phyloP scores from a whole-genome alignment of 495 filamentous ascomycete species.

The Thermochaetoides thermophila region DNA sequence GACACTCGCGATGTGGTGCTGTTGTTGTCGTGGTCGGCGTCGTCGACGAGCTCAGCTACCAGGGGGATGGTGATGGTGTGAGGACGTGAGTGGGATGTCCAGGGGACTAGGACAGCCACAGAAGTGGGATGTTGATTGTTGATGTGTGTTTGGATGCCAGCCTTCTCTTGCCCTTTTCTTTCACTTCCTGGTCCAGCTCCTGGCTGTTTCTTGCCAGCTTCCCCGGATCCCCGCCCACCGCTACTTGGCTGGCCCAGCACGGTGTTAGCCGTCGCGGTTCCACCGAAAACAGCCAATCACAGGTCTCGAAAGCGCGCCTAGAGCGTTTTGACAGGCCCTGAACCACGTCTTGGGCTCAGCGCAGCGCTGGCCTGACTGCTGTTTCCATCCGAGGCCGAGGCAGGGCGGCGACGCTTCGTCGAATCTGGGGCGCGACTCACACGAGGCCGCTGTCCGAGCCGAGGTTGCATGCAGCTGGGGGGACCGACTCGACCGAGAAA shows the following conservation, averaged over 20 bases:
- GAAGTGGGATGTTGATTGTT: slow-evolving; percentile 5
- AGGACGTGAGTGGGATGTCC: not conserved
- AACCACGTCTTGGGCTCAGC: no score
- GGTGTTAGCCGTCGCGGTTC: no score
- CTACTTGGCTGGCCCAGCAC: slow-evolving; percentile 6
- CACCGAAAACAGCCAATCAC: slow-evolving; percentile 7
- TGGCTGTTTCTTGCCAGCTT: not conserved
- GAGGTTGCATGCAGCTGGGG: slow-evolving; percentile 8
- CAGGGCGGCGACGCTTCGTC: not conserved
- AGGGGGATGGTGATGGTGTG: not conserved
- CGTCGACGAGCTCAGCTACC: not conserved
- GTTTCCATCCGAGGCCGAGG: slow-evolving; percentile 6
- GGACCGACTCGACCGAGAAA: no score
- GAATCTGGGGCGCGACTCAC: not conserved
- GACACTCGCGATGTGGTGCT: no score
- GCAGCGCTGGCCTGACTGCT: not conserved
- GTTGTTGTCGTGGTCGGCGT: no score
- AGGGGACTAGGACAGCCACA: no score
- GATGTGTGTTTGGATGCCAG: slow-evolving; percentile 2
- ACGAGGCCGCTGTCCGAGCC: slow-evolving; percentile 1
- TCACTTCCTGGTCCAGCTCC: no score
- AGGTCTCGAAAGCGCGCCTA: no score
- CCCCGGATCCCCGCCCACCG: slow-evolving; percentile 8
- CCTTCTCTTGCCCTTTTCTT: no score
- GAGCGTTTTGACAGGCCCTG: no score